phyloP scores from a whole-genome alignment of 805 yeast genomes.

The Nakazawaea laoshanensis region DNA sequence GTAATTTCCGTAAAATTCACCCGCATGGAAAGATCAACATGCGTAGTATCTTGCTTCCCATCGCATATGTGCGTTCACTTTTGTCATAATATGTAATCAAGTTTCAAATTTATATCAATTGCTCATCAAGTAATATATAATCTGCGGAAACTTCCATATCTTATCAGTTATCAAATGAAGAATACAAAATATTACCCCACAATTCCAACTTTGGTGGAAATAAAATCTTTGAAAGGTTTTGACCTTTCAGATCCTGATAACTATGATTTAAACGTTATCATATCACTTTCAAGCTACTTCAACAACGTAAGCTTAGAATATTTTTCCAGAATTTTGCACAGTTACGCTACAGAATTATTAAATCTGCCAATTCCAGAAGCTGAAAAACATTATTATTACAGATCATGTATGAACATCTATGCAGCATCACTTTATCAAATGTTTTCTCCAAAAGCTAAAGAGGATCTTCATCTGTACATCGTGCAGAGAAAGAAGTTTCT shows the following conservation, averaged over 20 bases:
- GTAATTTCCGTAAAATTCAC: too few relatives aligned
- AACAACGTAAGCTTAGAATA: conserved; percentile 9
- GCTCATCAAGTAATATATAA: too few relatives aligned
- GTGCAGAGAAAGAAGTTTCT: conserved; percentile 9
- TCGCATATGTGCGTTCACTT: too few relatives aligned
- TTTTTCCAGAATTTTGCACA: conserved; percentile 9
- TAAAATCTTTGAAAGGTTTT: conserved; percentile 2
- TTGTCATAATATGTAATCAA: too few relatives aligned
- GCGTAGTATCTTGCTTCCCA: too few relatives aligned
- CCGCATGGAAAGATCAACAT: too few relatives aligned
- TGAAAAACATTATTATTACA: conserved; percentile 9
- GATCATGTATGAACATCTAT: conserved; percentile 11
- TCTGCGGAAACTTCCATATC: too few relatives aligned
- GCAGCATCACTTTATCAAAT: conserved; percentile 9
- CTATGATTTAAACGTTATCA: conserved; percentile 9
- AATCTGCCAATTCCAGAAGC: conserved; percentile 5
- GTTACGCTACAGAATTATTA: conserved; percentile 7
- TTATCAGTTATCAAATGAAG: neutral
- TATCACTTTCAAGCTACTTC: conserved; percentile 7
- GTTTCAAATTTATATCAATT: too few relatives aligned
- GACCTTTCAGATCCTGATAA: conserved; percentile 7
- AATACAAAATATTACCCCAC: neutral
- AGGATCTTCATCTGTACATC: conserved; percentile 7
- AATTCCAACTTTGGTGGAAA: neutral
- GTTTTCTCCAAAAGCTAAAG: conserved; percentile 6